These are phyloP conservation scores for Mortierella alpina DNA, from an alignment of 192 early-diverging fungal species.

Conservation along the genomic window DNA sequence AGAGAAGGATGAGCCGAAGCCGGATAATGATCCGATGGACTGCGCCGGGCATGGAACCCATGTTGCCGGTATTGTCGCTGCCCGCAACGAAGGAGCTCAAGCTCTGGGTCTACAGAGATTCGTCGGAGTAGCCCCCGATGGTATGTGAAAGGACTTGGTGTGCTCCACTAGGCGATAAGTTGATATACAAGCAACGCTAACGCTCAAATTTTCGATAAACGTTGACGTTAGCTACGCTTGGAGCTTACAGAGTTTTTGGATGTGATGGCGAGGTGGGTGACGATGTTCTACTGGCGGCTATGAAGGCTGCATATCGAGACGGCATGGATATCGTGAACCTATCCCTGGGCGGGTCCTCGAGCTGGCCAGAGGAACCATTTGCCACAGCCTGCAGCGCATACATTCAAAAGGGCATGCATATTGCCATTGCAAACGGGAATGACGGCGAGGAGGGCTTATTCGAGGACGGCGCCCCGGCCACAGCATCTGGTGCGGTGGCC, in stretches of 20 bases:
- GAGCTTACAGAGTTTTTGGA: slow-evolving; percentile 85
- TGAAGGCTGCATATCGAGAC: slow-evolving; percentile 76
- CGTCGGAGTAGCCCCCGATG: slow-evolving; percentile 86
- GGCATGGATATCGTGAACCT: slow-evolving; percentile 86
- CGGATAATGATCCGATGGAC: slow-evolving; percentile 65
- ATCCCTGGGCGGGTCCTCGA: slow-evolving; percentile 76
- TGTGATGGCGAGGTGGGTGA: slow-evolving; percentile 73
- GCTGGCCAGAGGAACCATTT: slow-evolving; percentile 69
- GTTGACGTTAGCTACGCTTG: slow-evolving; percentile 64
- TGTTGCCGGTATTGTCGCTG: slow-evolving; percentile 78
- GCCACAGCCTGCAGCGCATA: slow-evolving; percentile 68
- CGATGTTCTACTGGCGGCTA: slow-evolving; percentile 80
- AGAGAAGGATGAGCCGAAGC: slow-evolving; percentile 50
- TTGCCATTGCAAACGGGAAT: slow-evolving; percentile 76
- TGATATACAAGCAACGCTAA: not conserved
- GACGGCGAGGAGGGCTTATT: slow-evolving; percentile 64
- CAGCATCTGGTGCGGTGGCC: slow-evolving; percentile 54
- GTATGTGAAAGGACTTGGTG: slow-evolving; percentile 23
- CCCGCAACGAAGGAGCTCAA: slow-evolving; percentile 63
- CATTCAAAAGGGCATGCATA: slow-evolving; percentile 53
- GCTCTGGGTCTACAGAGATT: slow-evolving; percentile 56
- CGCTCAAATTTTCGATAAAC: not conserved
- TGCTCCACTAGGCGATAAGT: not conserved
- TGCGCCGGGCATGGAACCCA: slow-evolving; percentile 77
- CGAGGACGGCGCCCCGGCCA: slow-evolving; percentile 36